phyloP scores from a whole-genome alignment of 129 eudicot genomes.

The Erigeron canadensis region DNA sequence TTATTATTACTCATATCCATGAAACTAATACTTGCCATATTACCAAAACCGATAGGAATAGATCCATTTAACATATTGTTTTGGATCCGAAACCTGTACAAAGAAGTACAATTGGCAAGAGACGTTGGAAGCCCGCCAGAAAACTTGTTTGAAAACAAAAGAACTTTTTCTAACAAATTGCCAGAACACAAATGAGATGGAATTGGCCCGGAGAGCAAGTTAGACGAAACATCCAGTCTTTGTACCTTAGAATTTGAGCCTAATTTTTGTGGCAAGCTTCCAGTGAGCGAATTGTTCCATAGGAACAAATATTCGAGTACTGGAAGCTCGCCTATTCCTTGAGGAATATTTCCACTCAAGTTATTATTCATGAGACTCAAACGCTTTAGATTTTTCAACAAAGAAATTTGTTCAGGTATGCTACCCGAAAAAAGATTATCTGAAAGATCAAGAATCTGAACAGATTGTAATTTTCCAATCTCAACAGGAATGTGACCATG shows the following conservation, averaged over 20 bases:
- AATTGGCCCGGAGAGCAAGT: conserved; percentile 68
- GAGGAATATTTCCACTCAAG: conserved; percentile 69
- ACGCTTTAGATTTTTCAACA: conserved; percentile 37
- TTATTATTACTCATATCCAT: conserved; percentile 70
- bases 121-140: conserved; percentile 61
- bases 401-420: conserved; percentile 62
- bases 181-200: conserved; percentile 70
- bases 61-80: conserved; percentile 68
- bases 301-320: conserved; percentile 45
- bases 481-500: conserved; percentile 63
- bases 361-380: conserved; percentile 64
- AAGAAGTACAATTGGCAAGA: conserved; percentile 62
- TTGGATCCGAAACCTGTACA: conserved; percentile 65
- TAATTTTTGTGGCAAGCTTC: conserved; percentile 64
- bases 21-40: conserved; percentile 52
- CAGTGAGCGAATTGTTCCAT: conserved; percentile 88
- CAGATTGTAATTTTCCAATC: conserved; percentile 35
- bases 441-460: conserved; percentile 67
- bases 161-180: conserved; percentile 54
- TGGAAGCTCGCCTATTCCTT: conserved; percentile 79
- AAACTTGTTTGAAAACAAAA: conserved; percentile 70
- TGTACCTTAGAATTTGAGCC: conserved; percentile 61
- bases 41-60: conserved; percentile 77
- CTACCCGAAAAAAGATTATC: conserved; percentile 59
- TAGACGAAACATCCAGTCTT: conserved; percentile 80